A percentile compares a stretch with the other conserved stretches of the same genome.
These are phyloP conservation scores for Abelmoschus esculentus DNA, from an alignment of 345 rosid species.

Conservation along the genomic window DNA sequence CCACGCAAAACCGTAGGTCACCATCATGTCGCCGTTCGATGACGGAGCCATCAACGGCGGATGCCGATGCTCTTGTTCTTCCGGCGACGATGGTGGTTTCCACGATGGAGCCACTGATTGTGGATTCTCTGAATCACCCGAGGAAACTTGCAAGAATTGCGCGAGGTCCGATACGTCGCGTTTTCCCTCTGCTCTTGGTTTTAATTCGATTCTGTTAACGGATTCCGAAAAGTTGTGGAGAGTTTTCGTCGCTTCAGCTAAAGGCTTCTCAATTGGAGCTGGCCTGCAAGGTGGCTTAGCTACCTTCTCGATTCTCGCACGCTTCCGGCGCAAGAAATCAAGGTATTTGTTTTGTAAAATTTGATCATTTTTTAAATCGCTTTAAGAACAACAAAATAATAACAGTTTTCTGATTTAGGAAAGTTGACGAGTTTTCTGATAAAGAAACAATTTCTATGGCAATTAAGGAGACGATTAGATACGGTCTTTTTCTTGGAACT, in stretches of 20 bases:
- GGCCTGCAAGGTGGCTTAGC: conserved; percentile 95
- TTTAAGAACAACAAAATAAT: background rate
- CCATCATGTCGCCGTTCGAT: conserved; percentile 26
- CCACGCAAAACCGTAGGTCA: conserved; percentile 12
- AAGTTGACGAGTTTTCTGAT: conserved; percentile 48
- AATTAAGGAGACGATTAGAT: conserved; percentile 75
- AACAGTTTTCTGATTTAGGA: conserved; percentile 31
- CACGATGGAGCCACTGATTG: conserved; percentile 4
- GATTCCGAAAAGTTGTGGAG: conserved; percentile 72
- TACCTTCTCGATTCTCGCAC: conserved; percentile 63
- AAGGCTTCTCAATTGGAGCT: conserved; percentile 89
- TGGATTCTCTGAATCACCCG: conserved; percentile 12
- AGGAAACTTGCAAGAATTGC: conserved; percentile 31
- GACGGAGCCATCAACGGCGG: conserved; percentile 18
- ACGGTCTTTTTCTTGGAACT: conserved; percentile 83
- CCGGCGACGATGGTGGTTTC: conserved; percentile 20
- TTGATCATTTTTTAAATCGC: background rate
- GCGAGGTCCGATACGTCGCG: conserved; percentile 10
- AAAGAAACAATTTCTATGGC: conserved; percentile 61
- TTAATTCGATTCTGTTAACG: conserved; percentile 23
- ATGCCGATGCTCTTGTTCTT: conserved; percentile 15
- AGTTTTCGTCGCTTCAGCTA: conserved; percentile 51
- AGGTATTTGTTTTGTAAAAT: conserved; percentile 23
- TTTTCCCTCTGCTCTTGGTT: conserved; percentile 21
- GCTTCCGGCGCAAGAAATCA: conserved; percentile 54